Evolutionary conservation across 768 basidiomycete species (phyloP), one percentile per base, ranked within the genome.

Genomic region (Kwoniella pini): DNA sequence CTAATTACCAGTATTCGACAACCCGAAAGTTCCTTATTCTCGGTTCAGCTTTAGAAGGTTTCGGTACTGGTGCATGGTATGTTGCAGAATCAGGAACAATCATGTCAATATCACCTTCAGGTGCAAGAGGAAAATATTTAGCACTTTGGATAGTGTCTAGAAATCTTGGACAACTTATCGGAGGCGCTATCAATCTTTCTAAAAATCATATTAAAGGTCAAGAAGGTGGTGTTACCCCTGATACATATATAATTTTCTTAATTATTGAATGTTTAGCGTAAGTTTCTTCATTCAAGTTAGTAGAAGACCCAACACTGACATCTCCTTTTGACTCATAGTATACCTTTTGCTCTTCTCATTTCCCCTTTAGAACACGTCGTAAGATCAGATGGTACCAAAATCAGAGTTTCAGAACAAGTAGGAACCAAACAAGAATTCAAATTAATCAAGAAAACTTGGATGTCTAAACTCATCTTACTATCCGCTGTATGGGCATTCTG

Each of bases 81-180:
- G 62, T 67, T n/a, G 65, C 65, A 11, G 65, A 67, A 44, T 44
- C 65, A 15, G 65, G 62, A 6, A 54, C 44, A 3, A 67, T 67
- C 57, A 60, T 67, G 62, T 63, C 62, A 0, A 39, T 63, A 11
- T 51, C 65, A 9, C 62, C 62, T 0, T 48, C 24, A 6, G 58
- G 62, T 1, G 53, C 57, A 6, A 53, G 65, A 52, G 65, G 65
- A 28, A 63, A 63, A 33, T 69, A 69, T 38, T 60, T 69, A 9
- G 53, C 52, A 12, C 28, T 71, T 46, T 28, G 70, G 70, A 50
- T 66, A 43, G 49, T 68, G 31, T 13, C 40, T 4, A 45, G 70
- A 46, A 52, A 69, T 56, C 4, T 67, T 26, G 43, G 53, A 12
- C 36, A 70, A 52, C n/a, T 59, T 28, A 44, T 63, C 26, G 67